Evolutionary conservation across 1,284 basidiomycete species (phyloP), one percentile per base, ranked within the genome.

Genomic region (Cryptococcus sp.): DNA sequence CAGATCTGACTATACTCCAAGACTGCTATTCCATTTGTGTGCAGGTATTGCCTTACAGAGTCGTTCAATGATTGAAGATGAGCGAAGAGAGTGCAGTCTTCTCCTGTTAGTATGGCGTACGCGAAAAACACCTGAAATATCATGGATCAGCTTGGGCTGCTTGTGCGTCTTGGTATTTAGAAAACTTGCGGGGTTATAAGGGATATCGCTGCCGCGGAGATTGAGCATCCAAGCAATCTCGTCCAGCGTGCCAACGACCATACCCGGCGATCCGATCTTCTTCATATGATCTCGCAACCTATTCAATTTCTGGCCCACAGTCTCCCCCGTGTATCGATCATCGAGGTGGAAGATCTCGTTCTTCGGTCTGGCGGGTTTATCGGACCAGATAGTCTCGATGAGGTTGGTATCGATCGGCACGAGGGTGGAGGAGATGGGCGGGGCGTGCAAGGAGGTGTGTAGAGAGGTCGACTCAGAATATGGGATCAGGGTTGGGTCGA

Each of bases 181-280:
- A 10, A n/a, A n/a, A 65, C 79, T 20, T 55, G 85, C 85, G 63
- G 93, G 93, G 72, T 96, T 98, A 80, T 85, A 98, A 41, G 88
- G 88, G 62, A 98, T 95, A 75, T 98, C 94, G 1, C 86, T 85
- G 1, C 94, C 93, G 60, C 95, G 87, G 46, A 99, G 81, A 78
- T 98, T 98, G 80, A 97, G 92, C 30, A 96, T 75, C 95, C 95
- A 93, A 0, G 91, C 91, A 47, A 92, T 85, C 72, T 95, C 93
- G 73, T 95, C 93, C 8, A 97, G 84, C 81, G 88, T 85, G 22
- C 83, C 88, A 10, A 95, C 83, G 4, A 93, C 86, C 42, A 89
- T 79, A 1, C 88, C 88, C 38, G 84, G 83, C 1, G 83, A 83
- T 16, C 88, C 85, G 65, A 85, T 84, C 79, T 86, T 86, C 55